Evolutionary conservation across 441 rosid genomes (phyloP), one percentile per base, ranked within the genome.

Genomic region (Raphanus hybrid): DNA sequence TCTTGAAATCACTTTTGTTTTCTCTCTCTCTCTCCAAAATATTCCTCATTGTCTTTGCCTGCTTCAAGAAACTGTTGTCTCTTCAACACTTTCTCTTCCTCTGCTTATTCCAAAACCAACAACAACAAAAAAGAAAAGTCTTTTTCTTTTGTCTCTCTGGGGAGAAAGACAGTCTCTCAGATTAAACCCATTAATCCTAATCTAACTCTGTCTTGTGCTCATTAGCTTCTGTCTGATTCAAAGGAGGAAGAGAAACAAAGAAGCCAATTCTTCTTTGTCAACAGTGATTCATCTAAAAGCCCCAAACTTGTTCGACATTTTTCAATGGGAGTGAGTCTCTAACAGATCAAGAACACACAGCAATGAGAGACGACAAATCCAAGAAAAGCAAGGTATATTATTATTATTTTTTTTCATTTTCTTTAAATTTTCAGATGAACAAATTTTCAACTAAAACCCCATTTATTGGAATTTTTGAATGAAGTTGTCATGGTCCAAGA

Each of bases 401-500:
- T 29, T 29, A 2, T 37, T 37, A 1, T 35, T 32, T 67, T 48
- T 20, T 20, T 55, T 3, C 27, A 55, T 55, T 12, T 55, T 54
- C 59, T 15, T 6, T 66, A 75, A 59, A 10, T 6, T 65, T 37
- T 71, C 15, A 64, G 54, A 41, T 78, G 75, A 58, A 73, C 66
- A 23, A 45, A 16, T 20, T 67, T 80, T 5, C 70, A 20, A 32
- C 37, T 58, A 69, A 12, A 18, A 15, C 16, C 32, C 6, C 39
- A 6, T 35, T 35, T 5, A 34, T 6, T 20, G 61, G 61, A 20
- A 23, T 23, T 23, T 23, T 23, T 43, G 7, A 78, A 75, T 86
- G 83, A 85, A 92, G 99, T 84, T 96, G 79, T 91, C 98, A 6
- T 96, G 99, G 99, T 87, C 99, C 60, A 92, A 90, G 86, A 89